Evolutionary conservation across 1,284 basidiomycete genomes (phyloP).

Genomic region (Phaffia rhodozyma): DNA sequence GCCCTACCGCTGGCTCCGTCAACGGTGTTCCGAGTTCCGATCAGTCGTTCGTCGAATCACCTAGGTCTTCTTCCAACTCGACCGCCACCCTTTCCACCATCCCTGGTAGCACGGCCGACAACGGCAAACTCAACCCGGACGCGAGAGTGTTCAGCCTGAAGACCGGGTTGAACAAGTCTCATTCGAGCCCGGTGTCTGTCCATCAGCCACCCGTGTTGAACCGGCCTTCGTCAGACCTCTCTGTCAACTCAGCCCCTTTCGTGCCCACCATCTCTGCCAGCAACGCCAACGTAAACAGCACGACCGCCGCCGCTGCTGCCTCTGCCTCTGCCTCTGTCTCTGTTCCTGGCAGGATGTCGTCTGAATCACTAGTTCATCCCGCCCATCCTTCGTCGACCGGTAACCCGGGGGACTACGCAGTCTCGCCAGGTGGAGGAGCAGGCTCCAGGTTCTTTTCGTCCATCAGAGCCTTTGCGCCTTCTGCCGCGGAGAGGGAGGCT

Average conservation of each 20-base stretch:
- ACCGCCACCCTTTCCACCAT: background rate
- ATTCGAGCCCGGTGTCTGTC: constrained; percentile 39
- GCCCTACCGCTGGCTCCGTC: no score
- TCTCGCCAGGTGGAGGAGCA: constrained; percentile 6
- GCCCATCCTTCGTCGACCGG: background rate
- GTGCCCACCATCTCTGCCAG: constrained; percentile 13
- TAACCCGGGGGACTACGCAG: background rate
- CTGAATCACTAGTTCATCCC: constrained; percentile 10
- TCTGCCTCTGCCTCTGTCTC: no score
- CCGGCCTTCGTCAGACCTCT: constrained; percentile 35
- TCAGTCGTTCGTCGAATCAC: background rate
- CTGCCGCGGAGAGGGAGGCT: constrained; percentile 64
- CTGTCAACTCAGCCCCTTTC: constrained; percentile 36
- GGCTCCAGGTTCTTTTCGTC: constrained; percentile 24
- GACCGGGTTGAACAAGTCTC: background rate
- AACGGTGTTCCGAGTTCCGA: no score
- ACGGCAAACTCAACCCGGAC: constrained; percentile 54
- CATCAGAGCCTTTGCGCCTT: constrained; percentile 62
- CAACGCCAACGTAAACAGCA: background rate
- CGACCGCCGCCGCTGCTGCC: background rate
- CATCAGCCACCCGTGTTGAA: no score
- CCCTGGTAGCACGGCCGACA: background rate
- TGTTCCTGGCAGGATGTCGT: background rate
- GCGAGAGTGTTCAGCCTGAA: constrained; percentile 59
- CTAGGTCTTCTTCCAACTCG: background rate